Evolutionary conservation across 805 yeast species (phyloP).

Genomic region (Metschnikowia baotianmanensis): DNA sequence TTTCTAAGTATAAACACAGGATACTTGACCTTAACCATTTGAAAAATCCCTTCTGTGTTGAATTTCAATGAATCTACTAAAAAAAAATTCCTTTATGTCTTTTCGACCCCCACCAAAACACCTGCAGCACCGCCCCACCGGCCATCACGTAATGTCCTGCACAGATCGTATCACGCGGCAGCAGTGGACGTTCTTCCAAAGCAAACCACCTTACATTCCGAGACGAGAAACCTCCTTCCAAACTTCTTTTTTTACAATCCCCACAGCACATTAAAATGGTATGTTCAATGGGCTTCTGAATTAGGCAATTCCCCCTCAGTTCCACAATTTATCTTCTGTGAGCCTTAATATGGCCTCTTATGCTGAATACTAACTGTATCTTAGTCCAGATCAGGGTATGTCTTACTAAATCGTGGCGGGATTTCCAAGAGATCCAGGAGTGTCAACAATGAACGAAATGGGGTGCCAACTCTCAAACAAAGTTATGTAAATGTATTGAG

Average conservation of each 20-base stretch:
- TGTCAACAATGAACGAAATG: neutral
- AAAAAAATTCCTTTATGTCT: no score
- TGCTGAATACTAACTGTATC: neutral
- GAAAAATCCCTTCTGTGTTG: no score
- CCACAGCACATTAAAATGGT: neutral
- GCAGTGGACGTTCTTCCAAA: neutral
- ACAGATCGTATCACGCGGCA: no score
- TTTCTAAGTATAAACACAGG: no score
- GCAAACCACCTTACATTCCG: neutral
- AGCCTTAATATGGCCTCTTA: neutral
- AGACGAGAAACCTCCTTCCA: neutral
- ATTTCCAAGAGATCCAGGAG: no score
- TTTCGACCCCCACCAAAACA: no score
- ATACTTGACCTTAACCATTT: no score
- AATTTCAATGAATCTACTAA: no score
- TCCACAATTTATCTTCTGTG: neutral
- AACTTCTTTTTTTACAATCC: neutral
- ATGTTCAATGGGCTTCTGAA: neutral
- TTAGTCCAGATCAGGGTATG: neutral
- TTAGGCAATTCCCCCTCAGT: no score
- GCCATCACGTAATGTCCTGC: no score
- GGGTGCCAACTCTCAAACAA: neutral
- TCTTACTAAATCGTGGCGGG: neutral
- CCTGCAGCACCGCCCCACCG: no score
- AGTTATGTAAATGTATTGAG: no score